Base-by-base conservation (phyloP, 495 filamentous ascomycete species). In the Podospora pseudocomata region DNA sequence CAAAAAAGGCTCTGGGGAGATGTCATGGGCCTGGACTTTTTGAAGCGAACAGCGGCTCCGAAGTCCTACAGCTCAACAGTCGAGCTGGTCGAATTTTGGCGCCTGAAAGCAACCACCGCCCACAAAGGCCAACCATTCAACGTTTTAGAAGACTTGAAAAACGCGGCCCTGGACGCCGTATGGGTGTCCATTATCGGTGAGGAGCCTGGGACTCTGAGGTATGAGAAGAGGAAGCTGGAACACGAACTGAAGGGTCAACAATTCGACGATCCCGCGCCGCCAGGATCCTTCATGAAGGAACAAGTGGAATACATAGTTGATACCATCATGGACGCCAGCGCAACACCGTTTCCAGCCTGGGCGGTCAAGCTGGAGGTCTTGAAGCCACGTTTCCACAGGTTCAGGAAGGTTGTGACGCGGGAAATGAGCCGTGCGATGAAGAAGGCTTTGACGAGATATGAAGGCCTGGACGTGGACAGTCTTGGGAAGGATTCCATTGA, bases 1-100 rank as follows among this genome's bases (percentile, higher is more conserved):
- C 75, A 80, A 69, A 76, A 76, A 60, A 72, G 71, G 9, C 54
- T 74, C 15, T 80, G 78, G 78, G 67, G 70, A 19, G 78, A 76
- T 56, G 68, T 72, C 20, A 79, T 79, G 76, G 65, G 67, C 60
- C 39, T 70, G 2, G 71, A 75, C 11, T 81, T 81, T 57, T 63
- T 81, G 18, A 65, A 73, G 5, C 62, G 71, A 15, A 74, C 75
- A 3, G 75, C 71, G 1, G 75, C 77, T 0, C 76, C 73, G 44
- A 73, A 76, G 32, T 76, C 80, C 23, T 67, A 76, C 32, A 66
- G 68, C 23, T 60, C 71, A 0, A 68, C 75, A 0, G 39, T 68
- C 11, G 73, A 78, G 19, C 61, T 82, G 39, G 23, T 78, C 0
- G 72, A 76, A 23, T 71, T 82, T 5, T 82, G 79, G 79, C 68